phyloP scores from a whole-genome alignment of 2,329 filamentous ascomycete species.

The Aspergillus thermomutatus region DNA sequence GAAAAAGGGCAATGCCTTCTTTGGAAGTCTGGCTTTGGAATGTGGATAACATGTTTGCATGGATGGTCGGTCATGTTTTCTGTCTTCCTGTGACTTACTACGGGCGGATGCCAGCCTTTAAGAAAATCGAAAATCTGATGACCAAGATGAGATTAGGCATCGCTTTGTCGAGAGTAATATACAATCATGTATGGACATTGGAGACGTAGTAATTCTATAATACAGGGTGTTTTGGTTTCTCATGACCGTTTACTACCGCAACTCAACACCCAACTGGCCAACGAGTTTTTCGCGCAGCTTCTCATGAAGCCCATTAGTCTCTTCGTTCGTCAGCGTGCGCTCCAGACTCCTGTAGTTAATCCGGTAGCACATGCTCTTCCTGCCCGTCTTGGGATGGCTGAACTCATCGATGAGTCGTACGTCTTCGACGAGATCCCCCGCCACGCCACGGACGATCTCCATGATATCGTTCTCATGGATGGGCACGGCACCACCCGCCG shows the following conservation, averaged over 20 bases:
- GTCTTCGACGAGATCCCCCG: slow-evolving; percentile 82
- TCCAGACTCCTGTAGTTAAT: slow-evolving; percentile 93
- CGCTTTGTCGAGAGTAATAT: not conserved
- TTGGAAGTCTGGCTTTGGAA: slow-evolving; percentile 10
- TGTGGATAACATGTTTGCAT: slow-evolving; percentile 10
- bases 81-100: too few relatives aligned
- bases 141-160: not conserved
- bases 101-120: slow-evolving; percentile 14
- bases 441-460: slow-evolving; percentile 84
- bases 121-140: not conserved
- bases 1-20: slow-evolving; percentile 6
- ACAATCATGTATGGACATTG: slow-evolving; percentile 1
- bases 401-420: slow-evolving; percentile 83
- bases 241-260: slow-evolving; percentile 52
- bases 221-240: not conserved
- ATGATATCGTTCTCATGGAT: slow-evolving; percentile 97
- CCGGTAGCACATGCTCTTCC: slow-evolving; percentile 84
- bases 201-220: not conserved
- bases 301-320: slow-evolving; percentile 74
- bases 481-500: slow-evolving; percentile 36
- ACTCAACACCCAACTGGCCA: slow-evolving; percentile 70
- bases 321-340: slow-evolving; percentile 78
- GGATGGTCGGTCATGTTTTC: too few relatives aligned
- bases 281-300: slow-evolving; percentile 64
- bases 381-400: slow-evolving; percentile 76